Conservation (phyloP, 2,329 filamentous ascomycete species). For the Aspergillus thermomutatus region DNA sequence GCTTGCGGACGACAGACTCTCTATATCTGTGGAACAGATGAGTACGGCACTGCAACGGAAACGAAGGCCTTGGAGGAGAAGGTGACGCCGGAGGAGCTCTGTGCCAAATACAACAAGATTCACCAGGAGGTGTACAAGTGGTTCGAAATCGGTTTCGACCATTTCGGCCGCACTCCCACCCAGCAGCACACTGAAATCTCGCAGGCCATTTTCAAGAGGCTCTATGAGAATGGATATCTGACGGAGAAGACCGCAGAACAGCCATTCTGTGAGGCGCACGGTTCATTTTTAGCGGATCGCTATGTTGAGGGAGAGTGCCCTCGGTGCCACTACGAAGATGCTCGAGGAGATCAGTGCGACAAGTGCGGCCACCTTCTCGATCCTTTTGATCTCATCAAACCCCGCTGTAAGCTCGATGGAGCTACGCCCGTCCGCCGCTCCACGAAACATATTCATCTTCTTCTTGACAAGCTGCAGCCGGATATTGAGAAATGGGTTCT, state of each 20-base stretch:
- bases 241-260: conserved; percentile 85
- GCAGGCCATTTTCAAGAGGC: conserved; percentile 81
- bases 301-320: conserved; percentile 52
- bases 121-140: conserved; percentile 92
- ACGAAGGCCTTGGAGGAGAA: conserved; percentile 91
- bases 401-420: conserved; percentile 86
- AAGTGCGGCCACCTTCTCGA: conserved; percentile 70
- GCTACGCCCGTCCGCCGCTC: conserved; percentile 73
- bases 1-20: conserved; percentile 75
- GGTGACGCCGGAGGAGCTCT: conserved; percentile 76
- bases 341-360: conserved; percentile 71
- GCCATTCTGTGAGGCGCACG: conserved; percentile 73
- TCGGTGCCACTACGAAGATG: conserved; percentile 61
- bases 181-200: conserved; percentile 86
- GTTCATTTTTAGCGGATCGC: conserved; percentile 74
- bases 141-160: conserved; percentile 93
- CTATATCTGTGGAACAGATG: conserved; percentile 84
- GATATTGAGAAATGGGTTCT: conserved; percentile 75
- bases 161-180: conserved; percentile 91
- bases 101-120: conserved; percentile 86
- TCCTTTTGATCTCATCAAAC: conserved; percentile 73
- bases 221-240: conserved; percentile 85
- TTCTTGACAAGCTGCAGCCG: conserved; percentile 76
- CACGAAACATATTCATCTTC: conserved; percentile 90
- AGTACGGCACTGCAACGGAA: conserved; percentile 94